Percentiles rank a stretch among this genome's conserved stretches.
phyloP scores from a whole-genome alignment of 495 filamentous ascomycete genomes.

The Penicillium lividum region DNA sequence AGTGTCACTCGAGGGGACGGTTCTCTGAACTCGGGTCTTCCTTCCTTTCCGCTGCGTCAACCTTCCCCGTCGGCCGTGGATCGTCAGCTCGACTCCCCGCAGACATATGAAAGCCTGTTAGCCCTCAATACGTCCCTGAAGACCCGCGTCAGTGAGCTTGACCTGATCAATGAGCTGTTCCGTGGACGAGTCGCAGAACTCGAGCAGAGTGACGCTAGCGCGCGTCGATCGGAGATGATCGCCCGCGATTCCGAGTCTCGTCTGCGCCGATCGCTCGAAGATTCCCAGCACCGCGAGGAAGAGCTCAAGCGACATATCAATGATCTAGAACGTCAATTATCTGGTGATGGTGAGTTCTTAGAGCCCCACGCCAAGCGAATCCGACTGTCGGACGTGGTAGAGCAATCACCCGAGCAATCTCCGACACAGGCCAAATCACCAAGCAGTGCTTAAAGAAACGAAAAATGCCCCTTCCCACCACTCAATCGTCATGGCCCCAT shows the following conservation, averaged over 20 bases:
- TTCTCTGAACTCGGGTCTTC: conserved; percentile 57
- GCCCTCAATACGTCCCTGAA: conserved; percentile 78
- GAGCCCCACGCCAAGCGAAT: conserved; percentile 51
- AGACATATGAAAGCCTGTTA: conserved; percentile 76
- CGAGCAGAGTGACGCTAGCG: conserved; percentile 73
- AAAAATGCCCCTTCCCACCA: background rate
- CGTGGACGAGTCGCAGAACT: conserved; percentile 83
- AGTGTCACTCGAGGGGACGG: conserved; percentile 65
- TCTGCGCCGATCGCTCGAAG: conserved; percentile 69
- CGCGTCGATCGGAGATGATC: conserved; percentile 60
- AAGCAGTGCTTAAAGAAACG: conserved; percentile 33
- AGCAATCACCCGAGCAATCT: conserved; percentile 39
- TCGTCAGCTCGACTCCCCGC: conserved; percentile 71
- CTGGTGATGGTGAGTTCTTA: conserved; percentile 29
- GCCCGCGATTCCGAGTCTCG: conserved; percentile 59
- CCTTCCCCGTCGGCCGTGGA: conserved; percentile 76
- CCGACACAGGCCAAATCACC: conserved; percentile 41
- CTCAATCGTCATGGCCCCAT: conserved; percentile 1
- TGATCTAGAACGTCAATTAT: conserved; percentile 70
- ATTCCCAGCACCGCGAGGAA: conserved; percentile 73
- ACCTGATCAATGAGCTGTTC: conserved; percentile 95
- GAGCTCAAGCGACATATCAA: conserved; percentile 79
- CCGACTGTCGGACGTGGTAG: conserved; percentile 45
- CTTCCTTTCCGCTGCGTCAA: conserved; percentile 56
- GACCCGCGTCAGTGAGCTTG: conserved; percentile 89